Evolutionary conservation across 1,139 yeast species (phyloP).

Genomic region (Debaryomyces udenii): DNA sequence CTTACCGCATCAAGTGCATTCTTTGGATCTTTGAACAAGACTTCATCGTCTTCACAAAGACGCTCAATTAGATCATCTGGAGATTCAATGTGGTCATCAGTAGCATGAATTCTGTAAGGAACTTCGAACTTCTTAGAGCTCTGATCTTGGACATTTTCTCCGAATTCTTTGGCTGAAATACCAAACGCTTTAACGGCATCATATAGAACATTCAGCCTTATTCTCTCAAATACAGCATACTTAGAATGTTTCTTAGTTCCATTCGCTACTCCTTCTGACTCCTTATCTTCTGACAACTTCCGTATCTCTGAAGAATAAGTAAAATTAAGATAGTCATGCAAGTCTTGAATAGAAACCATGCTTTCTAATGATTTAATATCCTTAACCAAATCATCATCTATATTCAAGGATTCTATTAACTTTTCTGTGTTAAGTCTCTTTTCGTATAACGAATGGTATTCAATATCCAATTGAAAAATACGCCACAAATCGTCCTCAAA

Average conservation of each 20-base stretch:
- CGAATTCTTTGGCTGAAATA: conserved; percentile 75
- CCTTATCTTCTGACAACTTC: conserved; percentile 35
- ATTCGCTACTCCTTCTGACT: conserved; percentile 20
- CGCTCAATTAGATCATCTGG: conserved; percentile 69
- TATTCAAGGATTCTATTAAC: conserved; percentile 55
- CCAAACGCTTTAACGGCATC: conserved; percentile 76
- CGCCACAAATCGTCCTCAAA: conserved; percentile 93
- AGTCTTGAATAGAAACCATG: conserved; percentile 84
- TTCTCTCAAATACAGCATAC: conserved; percentile 73
- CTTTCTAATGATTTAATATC: conserved; percentile 62
- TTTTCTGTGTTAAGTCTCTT: conserved; percentile 68
- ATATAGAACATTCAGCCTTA: conserved; percentile 67
- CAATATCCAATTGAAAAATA: conserved; percentile 81
- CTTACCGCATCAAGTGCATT: conserved; percentile 76
- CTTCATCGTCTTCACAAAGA: conserved; percentile 55
- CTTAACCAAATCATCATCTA: conserved; percentile 60
- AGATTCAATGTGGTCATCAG: conserved; percentile 68
- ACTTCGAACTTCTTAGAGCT: conserved; percentile 47
- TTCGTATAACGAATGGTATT: conserved; percentile 82
- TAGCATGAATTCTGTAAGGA: conserved; percentile 67
- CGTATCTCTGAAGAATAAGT: conserved; percentile 74
- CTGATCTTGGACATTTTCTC: conserved; percentile 77
- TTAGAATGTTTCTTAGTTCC: conserved; percentile 66
- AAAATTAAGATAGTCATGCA: conserved; percentile 82
- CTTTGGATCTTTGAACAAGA: conserved; percentile 59